Conservation (phyloP, 108 stramenopile species). For the Pseudonitzschia pungens region DNA sequence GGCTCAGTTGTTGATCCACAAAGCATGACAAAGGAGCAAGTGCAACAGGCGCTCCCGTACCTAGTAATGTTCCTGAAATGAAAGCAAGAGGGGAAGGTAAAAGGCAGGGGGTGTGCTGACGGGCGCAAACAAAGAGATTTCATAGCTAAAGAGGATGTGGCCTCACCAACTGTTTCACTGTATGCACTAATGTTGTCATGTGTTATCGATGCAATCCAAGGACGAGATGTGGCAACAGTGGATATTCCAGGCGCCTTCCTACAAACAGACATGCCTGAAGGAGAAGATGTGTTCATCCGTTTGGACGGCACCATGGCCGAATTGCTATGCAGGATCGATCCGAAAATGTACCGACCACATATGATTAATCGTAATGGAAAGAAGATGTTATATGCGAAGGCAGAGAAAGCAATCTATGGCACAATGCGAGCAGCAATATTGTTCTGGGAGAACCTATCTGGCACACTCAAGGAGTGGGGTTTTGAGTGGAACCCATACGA, state of each 20-base stretch:
- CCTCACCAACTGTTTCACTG: background rate
- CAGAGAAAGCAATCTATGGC: background rate
- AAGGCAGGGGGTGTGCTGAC: background rate
- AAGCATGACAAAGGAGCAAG: background rate
- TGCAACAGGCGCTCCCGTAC: background rate
- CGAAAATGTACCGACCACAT: background rate
- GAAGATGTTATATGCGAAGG: background rate
- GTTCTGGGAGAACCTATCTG: background rate
- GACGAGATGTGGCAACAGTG: background rate
- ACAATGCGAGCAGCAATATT: background rate
- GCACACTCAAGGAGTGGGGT: background rate
- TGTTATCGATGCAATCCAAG: background rate
- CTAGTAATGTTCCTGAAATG: background rate
- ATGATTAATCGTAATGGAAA: background rate
- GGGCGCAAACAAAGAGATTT: background rate
- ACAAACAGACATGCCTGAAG: background rate
- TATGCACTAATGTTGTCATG: background rate
- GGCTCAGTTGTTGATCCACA: background rate
- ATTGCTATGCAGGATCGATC: background rate
- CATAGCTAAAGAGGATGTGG: background rate
- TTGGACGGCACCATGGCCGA: background rate
- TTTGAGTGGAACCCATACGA: background rate
- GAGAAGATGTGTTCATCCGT: background rate
- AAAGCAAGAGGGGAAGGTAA: background rate
- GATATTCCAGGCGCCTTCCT: background rate